Evolutionary conservation across 306 rosid genomes (phyloP), one percentile per base, ranked within the genome.

Genomic region (Castanea crenata): DNA sequence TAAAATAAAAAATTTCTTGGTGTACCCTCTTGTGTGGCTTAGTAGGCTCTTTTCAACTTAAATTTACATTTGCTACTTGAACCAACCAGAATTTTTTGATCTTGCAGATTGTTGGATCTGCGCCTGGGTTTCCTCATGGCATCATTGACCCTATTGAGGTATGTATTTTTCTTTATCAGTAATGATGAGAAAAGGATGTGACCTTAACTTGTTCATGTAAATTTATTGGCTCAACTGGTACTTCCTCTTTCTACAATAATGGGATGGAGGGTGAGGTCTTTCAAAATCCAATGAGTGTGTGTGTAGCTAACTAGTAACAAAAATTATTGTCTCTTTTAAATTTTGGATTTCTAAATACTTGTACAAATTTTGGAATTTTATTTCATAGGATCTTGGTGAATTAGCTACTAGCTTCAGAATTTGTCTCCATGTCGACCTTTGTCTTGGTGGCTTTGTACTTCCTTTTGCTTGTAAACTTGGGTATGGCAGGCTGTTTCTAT

Each of bases 111-210:
- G 97, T 94, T 82, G 99, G 99, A 78, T 94, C 99, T 83, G 97
- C 97, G 64, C 99, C 99, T 41, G 97, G 99, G 82, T 94, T 76
- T 81, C 99, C 97, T 83, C 99, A 94, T 87, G 99, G 99, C 71
- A 89, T 94, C 85, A 78, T 94, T 84, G 99, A 94, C 79, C 99
- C 97, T 75, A 92, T 94, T 7, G 91, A 87, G 88, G 99, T 94
- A 86, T 62, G 90, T 78, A 55, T 74, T 27, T 71, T 38, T 76
- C 55, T 27, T 76, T 80, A 77, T 41, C 35, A 18, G 18, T 52
- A 32, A 46, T 76, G 70, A 56, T 71, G 63, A 23, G 79, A 78
- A 78, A 44, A 23, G 18, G 49, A 7, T 67, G 5, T 6, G 62
- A 74, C 46, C 55, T 82, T 61, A 78, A 69, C 71, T 80, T 76